Conservation (phyloP, 495 filamentous ascomycete genomes). For the Articulospora tetracladia region DNA sequence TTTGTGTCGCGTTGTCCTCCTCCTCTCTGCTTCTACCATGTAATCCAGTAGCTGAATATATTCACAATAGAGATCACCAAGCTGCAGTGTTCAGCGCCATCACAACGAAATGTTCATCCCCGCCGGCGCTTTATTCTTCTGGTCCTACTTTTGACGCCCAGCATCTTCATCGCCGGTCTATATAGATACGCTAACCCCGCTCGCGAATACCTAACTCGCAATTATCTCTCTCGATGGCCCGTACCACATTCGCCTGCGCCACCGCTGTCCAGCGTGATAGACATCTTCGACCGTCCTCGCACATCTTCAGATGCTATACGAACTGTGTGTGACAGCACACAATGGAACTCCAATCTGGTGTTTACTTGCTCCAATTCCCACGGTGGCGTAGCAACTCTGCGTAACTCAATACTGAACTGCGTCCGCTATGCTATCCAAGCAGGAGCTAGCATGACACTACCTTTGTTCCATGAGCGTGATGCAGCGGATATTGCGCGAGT, state of each 20-base stretch:
- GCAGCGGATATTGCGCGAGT: background rate
- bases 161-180: too few species aligned
- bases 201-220: too few species aligned
- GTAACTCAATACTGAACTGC: conserved; percentile 23
- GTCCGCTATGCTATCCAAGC: conserved; percentile 25
- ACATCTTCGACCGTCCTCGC: conserved; percentile 16
- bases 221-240: too few species aligned
- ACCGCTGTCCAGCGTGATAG: background rate
- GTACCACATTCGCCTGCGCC: too few species aligned
- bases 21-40: too few species aligned
- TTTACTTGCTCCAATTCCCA: conserved; percentile 20
- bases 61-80: too few species aligned
- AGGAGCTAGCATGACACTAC: conserved; percentile 19
- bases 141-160: background rate
- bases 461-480: conserved; percentile 14
- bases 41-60: too few species aligned
- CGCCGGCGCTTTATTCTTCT: too few species aligned
- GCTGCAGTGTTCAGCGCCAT: too few species aligned
- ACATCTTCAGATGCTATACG: conserved; percentile 19
- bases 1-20: too few species aligned
- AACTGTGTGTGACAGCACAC: conserved; percentile 15
- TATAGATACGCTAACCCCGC: too few species aligned
- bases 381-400: conserved; percentile 14
- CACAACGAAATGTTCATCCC: too few species aligned
- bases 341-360: conserved; percentile 18